These are phyloP conservation scores for Coniosporium tulheliwenetii DNA, from an alignment of 2,329 filamentous ascomycete genomes.

Conservation along the genomic window DNA sequence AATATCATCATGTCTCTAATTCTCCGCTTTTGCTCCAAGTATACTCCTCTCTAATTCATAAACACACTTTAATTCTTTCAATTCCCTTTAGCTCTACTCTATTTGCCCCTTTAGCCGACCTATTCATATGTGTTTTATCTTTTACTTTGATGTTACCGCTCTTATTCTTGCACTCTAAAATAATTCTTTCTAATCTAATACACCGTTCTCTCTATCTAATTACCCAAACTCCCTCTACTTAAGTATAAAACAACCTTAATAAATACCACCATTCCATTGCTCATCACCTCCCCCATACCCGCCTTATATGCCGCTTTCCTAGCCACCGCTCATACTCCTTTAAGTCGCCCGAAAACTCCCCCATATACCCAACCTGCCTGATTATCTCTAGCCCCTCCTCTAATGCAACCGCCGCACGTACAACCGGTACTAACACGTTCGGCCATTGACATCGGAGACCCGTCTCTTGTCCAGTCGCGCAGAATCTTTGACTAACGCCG, in stretches of 20 bases:
- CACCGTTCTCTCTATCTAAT: too few species aligned
- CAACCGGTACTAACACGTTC: background rate
- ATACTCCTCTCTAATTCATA: too few species aligned
- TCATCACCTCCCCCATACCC: background rate
- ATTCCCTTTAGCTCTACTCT: too few species aligned
- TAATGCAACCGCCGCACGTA: background rate
- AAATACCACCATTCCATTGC: background rate
- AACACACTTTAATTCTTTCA: too few species aligned
- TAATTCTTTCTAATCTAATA: too few species aligned
- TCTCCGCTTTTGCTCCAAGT: too few species aligned
- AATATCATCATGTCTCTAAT: too few species aligned
- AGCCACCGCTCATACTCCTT: background rate
- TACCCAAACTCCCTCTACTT: background rate
- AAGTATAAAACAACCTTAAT: background rate
- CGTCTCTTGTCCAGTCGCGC: background rate
- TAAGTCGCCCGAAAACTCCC: background rate
- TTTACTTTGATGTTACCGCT: background rate
- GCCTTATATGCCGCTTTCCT: too few species aligned
- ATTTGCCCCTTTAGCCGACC: too few species aligned
- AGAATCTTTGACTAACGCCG: background rate
- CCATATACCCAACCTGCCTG: background rate
- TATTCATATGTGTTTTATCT: too few species aligned
- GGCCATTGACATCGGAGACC: background rate
- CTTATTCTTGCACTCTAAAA: background rate
- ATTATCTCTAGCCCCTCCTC: background rate